phyloP scores from a whole-genome alignment of 257 asterid species.

The Salvia splendens region DNA sequence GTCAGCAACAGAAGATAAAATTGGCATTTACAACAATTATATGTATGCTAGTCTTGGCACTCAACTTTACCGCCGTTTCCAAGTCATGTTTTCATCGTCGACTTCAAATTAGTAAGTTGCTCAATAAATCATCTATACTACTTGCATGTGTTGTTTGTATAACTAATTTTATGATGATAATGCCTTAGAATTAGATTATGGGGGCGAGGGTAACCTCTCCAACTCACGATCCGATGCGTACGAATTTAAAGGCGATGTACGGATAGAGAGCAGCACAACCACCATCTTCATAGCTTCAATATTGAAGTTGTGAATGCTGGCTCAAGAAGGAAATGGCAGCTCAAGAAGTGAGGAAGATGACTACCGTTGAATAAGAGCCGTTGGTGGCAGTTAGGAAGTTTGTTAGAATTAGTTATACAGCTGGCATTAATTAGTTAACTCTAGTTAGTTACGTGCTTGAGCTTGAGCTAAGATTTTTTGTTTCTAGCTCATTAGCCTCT shows the following conservation, averaged over 20 bases:
- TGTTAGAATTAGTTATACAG: too few species aligned
- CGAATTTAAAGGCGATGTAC: slow-evolving; percentile 58
- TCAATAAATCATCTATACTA: background rate
- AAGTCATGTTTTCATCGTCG: slow-evolving; percentile 35
- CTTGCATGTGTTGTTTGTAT: background rate
- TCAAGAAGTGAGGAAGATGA: too few species aligned
- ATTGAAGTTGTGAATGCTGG: too few species aligned
- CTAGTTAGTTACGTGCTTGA: too few species aligned
- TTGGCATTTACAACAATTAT: slow-evolving; percentile 42
- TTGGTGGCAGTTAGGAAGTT: too few species aligned
- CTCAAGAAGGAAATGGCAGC: too few species aligned
- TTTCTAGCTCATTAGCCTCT: too few species aligned
- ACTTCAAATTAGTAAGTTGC: background rate
- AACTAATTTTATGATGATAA: too few species aligned
- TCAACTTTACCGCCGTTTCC: slow-evolving; percentile 35
- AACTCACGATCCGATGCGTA: slow-evolving; percentile 48
- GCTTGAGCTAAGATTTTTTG: too few species aligned
- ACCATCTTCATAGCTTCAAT: slow-evolving; percentile 42
- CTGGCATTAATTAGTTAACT: too few species aligned
- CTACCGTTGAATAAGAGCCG: too few species aligned
- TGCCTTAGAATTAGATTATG: slow-evolving; percentile 37
- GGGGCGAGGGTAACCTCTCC: slow-evolving; percentile 25
- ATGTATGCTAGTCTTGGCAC: slow-evolving; percentile 42
- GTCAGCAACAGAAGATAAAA: slow-evolving; percentile 40
- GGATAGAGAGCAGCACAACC: slow-evolving; percentile 50